Evolutionary conservation across 2,329 filamentous ascomycete species (phyloP), one percentile per base, ranked within the genome.

Genomic region (Penicillium sp.): DNA sequence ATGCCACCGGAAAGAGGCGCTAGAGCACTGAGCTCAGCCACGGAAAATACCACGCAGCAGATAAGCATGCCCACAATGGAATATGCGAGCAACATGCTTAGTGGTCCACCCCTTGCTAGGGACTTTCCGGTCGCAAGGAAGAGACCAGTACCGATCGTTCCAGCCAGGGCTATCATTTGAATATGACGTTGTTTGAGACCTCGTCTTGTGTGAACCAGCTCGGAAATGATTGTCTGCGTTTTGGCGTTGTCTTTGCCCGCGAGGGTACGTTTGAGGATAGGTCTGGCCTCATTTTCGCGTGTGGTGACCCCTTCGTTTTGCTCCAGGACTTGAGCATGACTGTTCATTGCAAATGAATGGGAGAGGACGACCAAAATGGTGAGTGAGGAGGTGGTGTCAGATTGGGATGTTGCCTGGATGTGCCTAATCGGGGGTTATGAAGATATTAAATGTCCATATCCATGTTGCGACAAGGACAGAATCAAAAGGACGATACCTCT

Each of bases 91-190:
- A 62, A 55, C 2, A 57, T 57, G 3, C 60, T 60, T 7, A 61
- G 44, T 12, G 65, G 65, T 3, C 65, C 65, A 15, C 56, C 57
- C 42, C 52, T 56, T 3, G 57, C 55, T 34, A 68, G 53, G 9
- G 63, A 62, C 35, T 53, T 53, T 1, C 65, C 65, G 29, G 58
- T 63, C 10, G 60, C 56, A 8, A 68, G 57, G 43, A 68, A 68
- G 3, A 68, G 59, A 22, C 65, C 63, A 2, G 64, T 66, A 19
- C 65, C 64, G 24, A 67, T 66, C 3, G 61, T 64, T 19, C 66
- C 64, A 6, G 64, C 64, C 33, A 69, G 45, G 13, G 63, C 62
- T 21, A 67, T 66, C 62, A 68, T 65, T 51, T 64, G 58, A 48
- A 64, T 63, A 35, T 64, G 62, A 7, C 62, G 55, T 40, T 62